Percentiles rank a stretch among this genome's conserved stretches.
phyloP scores from a whole-genome alignment of 140 eudicot genomes.

The Flaveria floridana region DNA sequence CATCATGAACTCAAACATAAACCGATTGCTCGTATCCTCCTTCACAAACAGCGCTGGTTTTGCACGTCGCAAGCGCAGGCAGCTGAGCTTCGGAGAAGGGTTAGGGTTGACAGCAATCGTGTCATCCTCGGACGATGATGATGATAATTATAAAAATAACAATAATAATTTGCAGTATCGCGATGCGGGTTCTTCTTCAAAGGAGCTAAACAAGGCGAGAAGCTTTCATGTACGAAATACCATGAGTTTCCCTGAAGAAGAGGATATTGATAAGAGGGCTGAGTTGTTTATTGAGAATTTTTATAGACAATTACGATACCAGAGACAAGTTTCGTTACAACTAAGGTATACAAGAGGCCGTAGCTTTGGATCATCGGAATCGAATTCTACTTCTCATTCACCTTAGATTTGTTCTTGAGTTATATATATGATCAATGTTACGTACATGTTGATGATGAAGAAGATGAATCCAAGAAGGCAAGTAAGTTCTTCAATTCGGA shows the following conservation, averaged over 20 bases:
- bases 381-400: constrained; percentile 23
- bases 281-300: constrained; percentile 73
- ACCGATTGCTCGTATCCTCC: constrained; percentile 44
- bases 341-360: constrained; percentile 50
- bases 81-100: constrained; percentile 51
- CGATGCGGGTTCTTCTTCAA: neutral
- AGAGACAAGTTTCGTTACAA: constrained; percentile 74
- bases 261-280: constrained; percentile 74
- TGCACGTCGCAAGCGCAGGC: constrained; percentile 22
- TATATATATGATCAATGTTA: neutral
- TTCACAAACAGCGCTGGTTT: constrained; percentile 5
- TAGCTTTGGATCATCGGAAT: constrained; percentile 47
- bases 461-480: neutral
- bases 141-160: neutral
- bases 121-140: constrained; percentile 23
- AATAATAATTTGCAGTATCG: too few relatives aligned
- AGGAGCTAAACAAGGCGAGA: constrained; percentile 18
- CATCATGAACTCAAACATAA: constrained; percentile 43
- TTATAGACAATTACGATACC: constrained; percentile 53
- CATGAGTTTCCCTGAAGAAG: constrained; percentile 59
- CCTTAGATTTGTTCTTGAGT: constrained; percentile 29
- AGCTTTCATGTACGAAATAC: constrained; percentile 44
- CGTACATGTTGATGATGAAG: constrained; percentile 3
- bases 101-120: constrained; percentile 42
- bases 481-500: neutral